Base-by-base conservation (phyloP, 192 early-diverging fungal genomes). In the Paraglomus brasilianum region DNA sequence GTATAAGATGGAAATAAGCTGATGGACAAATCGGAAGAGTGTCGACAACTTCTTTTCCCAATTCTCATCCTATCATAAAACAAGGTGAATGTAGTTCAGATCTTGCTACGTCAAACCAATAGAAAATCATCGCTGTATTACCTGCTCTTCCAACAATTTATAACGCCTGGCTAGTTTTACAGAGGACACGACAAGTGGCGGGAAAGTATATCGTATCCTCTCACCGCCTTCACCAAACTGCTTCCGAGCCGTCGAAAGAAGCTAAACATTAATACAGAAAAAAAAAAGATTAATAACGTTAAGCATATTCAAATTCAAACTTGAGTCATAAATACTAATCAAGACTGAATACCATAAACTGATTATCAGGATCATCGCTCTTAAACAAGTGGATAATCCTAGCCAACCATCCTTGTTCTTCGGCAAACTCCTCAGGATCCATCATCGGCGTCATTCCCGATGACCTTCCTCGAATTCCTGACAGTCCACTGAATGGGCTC, bases 401-500 rank as follows among this genome's bases (percentile, higher is more conserved):
- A 14, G 95, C 97, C 48, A 97, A 69, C 74, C 89, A 83, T 2
- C 89, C 92, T 74, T 97, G 95, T 77, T 99, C 96, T 73, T 96
- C 94, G 1, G 91, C 86, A 47, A 92, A 80, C 53, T 96, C 93
- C 24, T 97, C 96, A 38, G 92, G 91, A 74, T 96, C 95, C 40
- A 91, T 67, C 14, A 69, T 71, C 41, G 53, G 64, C n/a, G 51
- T 11, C 42, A 43, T 46, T 8, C 51, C 40, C 15, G 1, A 42
- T 11, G 66, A 67, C 9, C 21, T 69, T 30, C n/a, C n/a, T 47
- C 67, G 47, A 19, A 42, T 44, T 13, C 43, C 44, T 19, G 74
- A 70, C 49, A 72, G 75, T 7, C 69, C 69, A 58, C 72, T 76
- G 68, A 79, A 80, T 5, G 78, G 78, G 58, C 73, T 76, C 39